phyloP scores from a whole-genome alignment of 2,329 filamentous ascomycete genomes.

The Basipetospora chlamydospora region DNA sequence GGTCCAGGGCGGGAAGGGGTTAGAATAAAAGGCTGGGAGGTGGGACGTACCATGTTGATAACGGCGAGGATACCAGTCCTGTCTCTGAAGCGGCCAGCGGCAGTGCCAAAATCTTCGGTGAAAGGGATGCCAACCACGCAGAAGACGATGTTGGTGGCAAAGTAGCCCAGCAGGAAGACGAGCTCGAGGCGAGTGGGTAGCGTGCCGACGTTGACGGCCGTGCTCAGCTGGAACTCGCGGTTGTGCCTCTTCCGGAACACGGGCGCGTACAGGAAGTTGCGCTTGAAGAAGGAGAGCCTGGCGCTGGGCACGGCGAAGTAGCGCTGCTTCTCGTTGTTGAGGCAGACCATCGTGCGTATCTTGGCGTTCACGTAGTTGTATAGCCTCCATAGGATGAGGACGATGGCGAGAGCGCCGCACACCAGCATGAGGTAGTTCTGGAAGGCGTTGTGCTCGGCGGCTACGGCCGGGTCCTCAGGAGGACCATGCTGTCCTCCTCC shows the following conservation, averaged over 20 bases:
- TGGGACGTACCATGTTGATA: conserved; percentile 60
- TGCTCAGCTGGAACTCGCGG: conserved; percentile 47
- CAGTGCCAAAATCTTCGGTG: conserved; percentile 26
- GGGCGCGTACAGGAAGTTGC: conserved; percentile 39
- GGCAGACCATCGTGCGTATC: conserved; percentile 57
- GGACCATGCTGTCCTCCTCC: not conserved
- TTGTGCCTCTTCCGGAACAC: conserved; percentile 53
- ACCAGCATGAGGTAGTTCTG: conserved; percentile 47
- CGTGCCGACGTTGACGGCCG: conserved; percentile 45
- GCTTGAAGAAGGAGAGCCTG: conserved; percentile 9
- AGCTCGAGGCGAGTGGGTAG: conserved; percentile 50
- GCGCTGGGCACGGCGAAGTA: conserved; percentile 42
- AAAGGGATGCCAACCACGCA: conserved; percentile 55
- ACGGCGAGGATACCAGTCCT: conserved; percentile 71
- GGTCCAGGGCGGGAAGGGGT: not conserved
- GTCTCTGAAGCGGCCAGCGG: conserved; percentile 61
- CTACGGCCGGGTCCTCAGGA: conserved; percentile 1
- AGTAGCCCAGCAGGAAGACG: conserved; percentile 40
- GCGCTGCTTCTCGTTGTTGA: conserved; percentile 64
- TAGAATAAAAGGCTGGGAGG: not conserved
- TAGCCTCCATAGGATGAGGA: conserved; percentile 54
- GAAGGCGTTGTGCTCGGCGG: conserved; percentile 29
- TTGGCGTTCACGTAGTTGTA: conserved; percentile 47
- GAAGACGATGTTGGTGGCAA: conserved; percentile 49
- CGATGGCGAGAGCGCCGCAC: conserved; percentile 46